Conservation (phyloP, 495 filamentous ascomycete species). For the Penicillium pulvis region DNA sequence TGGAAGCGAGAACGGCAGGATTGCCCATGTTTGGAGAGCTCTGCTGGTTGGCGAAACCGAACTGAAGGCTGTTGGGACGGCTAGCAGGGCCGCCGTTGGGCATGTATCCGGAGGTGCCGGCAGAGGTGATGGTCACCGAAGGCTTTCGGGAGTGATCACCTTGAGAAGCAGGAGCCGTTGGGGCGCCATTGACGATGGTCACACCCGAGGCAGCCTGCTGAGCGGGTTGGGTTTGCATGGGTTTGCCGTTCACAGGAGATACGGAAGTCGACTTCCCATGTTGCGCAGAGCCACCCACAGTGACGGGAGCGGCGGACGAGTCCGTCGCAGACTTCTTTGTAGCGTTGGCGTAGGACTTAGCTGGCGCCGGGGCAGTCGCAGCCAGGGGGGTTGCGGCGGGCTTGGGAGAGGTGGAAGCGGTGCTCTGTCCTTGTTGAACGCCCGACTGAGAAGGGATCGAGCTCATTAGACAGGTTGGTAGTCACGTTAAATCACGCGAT, state of each 20-base stretch:
- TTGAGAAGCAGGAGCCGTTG: conserved; percentile 51
- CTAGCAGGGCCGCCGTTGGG: conserved; percentile 72
- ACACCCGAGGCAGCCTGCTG: conserved; percentile 54
- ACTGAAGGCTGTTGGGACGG: conserved; percentile 68
- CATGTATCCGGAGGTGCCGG: conserved; percentile 70
- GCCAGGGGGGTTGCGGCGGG: conserved; percentile 57
- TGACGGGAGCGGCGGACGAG: conserved; percentile 61
- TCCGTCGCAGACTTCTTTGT: conserved; percentile 82
- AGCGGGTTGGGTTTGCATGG: conserved; percentile 52
- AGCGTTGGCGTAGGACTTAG: conserved; percentile 68
- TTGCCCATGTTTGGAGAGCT: conserved; percentile 66
- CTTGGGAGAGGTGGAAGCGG: conserved; percentile 45
- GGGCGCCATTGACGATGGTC: conserved; percentile 68
- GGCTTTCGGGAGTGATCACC: conserved; percentile 78
- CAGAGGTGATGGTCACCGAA: conserved; percentile 84
- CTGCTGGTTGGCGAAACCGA: conserved; percentile 68
- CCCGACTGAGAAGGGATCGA: conserved; percentile 52
- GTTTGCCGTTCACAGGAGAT: conserved; percentile 83
- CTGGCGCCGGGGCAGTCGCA: conserved; percentile 54
- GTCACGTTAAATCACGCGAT: conserved; percentile 32
- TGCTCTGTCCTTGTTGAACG: conserved; percentile 58
- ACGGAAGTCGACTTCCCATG: conserved; percentile 81
- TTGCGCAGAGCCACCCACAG: conserved; percentile 71
- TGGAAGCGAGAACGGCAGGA: conserved; percentile 47
- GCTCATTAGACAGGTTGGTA: conserved; percentile 52